Evolutionary conservation across 192 early-diverging fungal species (phyloP), one percentile per base, ranked within the genome.

Genomic region (Backusella morwellensis): DNA sequence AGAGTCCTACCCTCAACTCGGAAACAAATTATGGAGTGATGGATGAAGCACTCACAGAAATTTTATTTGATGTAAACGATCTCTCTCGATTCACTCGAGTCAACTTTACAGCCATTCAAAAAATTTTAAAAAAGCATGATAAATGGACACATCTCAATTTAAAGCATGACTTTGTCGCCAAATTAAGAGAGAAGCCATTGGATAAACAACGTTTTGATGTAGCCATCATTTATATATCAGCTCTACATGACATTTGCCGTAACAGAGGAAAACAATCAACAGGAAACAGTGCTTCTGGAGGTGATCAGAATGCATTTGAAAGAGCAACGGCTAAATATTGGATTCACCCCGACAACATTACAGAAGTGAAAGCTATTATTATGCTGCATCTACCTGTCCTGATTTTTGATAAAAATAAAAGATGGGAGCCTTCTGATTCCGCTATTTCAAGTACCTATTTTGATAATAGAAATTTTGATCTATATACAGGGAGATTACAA

Each of bases 111-210:
- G 94, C 92, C 19, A 94, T 95, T 70, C 88, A 91, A 68, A 93
- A 97, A 90, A 97, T 98, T 78, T 86, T 99, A 75, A 99, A 99
- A 82, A 99, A 99, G 85, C 98, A 99, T 82, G 97, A 99, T 84
- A 95, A 73, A 19, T 81, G 80, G 80, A 81, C 80, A 6, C 26
- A 59, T 21, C 26, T 77, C 34, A 68, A 74, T 35, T 32, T 81
- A 17, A 73, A 77, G 29, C 72, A 81, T 29, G 32, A 32, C 15
- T 81, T 74, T 52, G 68, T 81, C 14, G 23, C 36, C 0, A 69
- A 77, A 41, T 63, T 77, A 84, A 83, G 85, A 83, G 89, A 41
- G 26, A 81, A 81, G 52, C 89, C 93, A 1, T 95, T 96, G 79
- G 91, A 92, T 83, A 93, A 93, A 80, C 90, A 94, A 75, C 90